Evolutionary conservation across 306 rosid species (phyloP), one percentile per base, ranked within the genome.

Genomic region (Medicago ruthenica): DNA sequence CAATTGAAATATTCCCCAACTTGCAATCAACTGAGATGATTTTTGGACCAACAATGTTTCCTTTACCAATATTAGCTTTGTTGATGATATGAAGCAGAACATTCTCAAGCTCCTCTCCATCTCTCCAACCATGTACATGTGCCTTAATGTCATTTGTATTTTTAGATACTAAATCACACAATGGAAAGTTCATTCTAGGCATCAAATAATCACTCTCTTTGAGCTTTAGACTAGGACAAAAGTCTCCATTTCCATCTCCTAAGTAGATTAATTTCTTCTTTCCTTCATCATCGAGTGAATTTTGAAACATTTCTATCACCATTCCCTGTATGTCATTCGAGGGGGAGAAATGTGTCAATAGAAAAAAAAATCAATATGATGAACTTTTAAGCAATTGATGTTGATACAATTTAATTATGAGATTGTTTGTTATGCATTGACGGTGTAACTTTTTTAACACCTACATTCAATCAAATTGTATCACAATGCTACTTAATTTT

Each of bases 241-340:
- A 87, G 17, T 87, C 97, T 13, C 89, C 82, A 50, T n/a, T 71
- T 64, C 97, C 93, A 83, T 91, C 96, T 34, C 91, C 97, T 21
- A 89, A 82, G 54, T 87, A 89, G 73, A 91, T 78, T 1, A 87
- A 3, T 60, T 76, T 73, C 64, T 84, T 86, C 61, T 70, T 81
- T 78, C 84, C 89, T 48, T 44, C 75, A 5, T 50, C 85, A 8
- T 55, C 59, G 14, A 81, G 37, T 0, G 76, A 77, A 50, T 77
- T 85, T 65, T 79, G 87, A 24, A 85, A 84, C 88, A 64, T 86
- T 70, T 82, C 89, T 76, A 87, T 83, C 11, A 83, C 53, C 68
- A 70, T 13, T 15, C 97, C 94, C 94, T 88, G 21, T 7, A 68
- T 71, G 55, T 48, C 71, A 63, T 57, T 54, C 48, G 18, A 61